phyloP scores from a whole-genome alignment of 2,329 filamentous ascomycete species.

The Torrubiellomyces zombiae region DNA sequence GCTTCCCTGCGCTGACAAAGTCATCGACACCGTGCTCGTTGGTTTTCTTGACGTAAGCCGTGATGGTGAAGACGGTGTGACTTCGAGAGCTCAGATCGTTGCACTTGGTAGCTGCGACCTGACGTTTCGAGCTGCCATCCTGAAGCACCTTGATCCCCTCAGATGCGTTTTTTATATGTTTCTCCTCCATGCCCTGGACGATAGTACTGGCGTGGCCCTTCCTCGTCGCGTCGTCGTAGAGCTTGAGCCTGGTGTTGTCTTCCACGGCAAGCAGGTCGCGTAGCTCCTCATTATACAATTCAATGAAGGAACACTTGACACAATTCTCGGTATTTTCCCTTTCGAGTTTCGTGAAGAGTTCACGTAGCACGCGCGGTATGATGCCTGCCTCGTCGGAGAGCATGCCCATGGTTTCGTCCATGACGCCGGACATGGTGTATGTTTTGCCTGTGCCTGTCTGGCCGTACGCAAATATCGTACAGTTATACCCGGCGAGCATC shows the following conservation, averaged over 20 bases:
- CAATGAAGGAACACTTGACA: slow-evolving; percentile 96
- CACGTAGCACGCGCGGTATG: slow-evolving; percentile 77
- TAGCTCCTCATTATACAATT: slow-evolving; percentile 94
- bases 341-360: slow-evolving; percentile 74
- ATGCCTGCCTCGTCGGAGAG: slow-evolving; percentile 87
- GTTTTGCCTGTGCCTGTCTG: slow-evolving; percentile 98
- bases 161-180: slow-evolving; percentile 69
- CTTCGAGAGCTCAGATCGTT: slow-evolving; percentile 94
- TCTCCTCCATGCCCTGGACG: slow-evolving; percentile 96
- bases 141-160: slow-evolving; percentile 82
- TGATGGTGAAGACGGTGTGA: slow-evolving; percentile 95
- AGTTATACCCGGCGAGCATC: slow-evolving; percentile 93
- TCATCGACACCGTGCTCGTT: slow-evolving; percentile 77
- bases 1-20: slow-evolving; percentile 75
- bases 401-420: slow-evolving; percentile 71
- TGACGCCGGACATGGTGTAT: slow-evolving; percentile 98
- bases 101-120: slow-evolving; percentile 99
- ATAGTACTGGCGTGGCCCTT: slow-evolving; percentile 73
- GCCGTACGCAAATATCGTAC: slow-evolving; percentile 96
- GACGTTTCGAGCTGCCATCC: slow-evolving; percentile 77
- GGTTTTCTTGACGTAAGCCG: slow-evolving; percentile 70
- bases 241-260: slow-evolving; percentile 76
- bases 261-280: slow-evolving; percentile 75
- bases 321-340: slow-evolving; percentile 64
- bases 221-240: slow-evolving; percentile 79